These are phyloP conservation scores for Aureobasidium sp. DNA, from an alignment of 2,329 filamentous ascomycete genomes.

Conservation along the genomic window DNA sequence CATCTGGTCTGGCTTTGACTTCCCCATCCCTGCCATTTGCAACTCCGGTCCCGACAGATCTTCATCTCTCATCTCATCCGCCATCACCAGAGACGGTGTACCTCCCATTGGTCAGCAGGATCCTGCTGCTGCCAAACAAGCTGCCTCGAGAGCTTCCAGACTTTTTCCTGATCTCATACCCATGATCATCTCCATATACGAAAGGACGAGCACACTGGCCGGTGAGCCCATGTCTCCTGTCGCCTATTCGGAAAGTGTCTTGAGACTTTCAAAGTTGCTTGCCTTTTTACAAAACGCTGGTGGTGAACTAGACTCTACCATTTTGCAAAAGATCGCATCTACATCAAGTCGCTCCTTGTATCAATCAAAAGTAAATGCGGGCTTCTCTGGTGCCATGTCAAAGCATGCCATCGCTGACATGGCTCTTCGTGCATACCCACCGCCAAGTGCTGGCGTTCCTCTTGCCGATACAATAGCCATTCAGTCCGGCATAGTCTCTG, in stretches of 20 bases:
- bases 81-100: conserved; percentile 5
- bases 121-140: conserved; percentile 18
- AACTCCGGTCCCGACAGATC: conserved; percentile 22
- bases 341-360: conserved; percentile 15
- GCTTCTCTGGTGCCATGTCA: conserved; percentile 9
- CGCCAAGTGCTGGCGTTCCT: conserved; percentile 52
- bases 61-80: neutral
- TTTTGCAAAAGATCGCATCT: conserved; percentile 39
- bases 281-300: conserved; percentile 56
- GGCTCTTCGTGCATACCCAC: conserved; percentile 62
- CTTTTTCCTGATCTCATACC: conserved; percentile 66
- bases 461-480: conserved; percentile 70
- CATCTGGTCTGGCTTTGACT: conserved; percentile 75
- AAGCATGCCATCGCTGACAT: conserved; percentile 49
- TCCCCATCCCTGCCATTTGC: conserved; percentile 42
- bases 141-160: conserved; percentile 41
- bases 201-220: conserved; percentile 52
- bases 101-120: conserved; percentile 13
- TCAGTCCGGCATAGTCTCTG: conserved; percentile 75
- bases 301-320: conserved; percentile 52
- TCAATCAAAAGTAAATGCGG: conserved; percentile 5
- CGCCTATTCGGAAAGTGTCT: conserved; percentile 61
- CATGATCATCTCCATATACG: conserved; percentile 65
- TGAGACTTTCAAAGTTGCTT: conserved; percentile 64
- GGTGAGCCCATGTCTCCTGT: conserved; percentile 63